Conservation (phyloP, 2,329 filamentous ascomycete species). For the Arthrobotrys pseudoclavata region DNA sequence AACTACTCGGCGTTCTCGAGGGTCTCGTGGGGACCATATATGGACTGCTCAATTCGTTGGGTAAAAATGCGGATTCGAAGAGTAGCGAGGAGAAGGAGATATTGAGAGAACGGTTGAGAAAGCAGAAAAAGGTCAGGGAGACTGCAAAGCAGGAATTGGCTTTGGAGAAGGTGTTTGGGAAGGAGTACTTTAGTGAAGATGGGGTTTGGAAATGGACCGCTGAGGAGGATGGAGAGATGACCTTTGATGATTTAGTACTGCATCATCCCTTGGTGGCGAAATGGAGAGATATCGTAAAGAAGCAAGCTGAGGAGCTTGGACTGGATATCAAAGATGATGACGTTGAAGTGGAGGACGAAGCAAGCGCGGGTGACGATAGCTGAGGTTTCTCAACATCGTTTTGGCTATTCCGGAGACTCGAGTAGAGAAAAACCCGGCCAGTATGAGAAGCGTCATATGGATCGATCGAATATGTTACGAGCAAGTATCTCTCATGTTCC, state of each 20-base stretch:
- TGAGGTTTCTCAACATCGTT: neutral
- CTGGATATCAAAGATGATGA: slow-evolving; percentile 64
- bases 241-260: slow-evolving; percentile 75
- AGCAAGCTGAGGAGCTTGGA: slow-evolving; percentile 67
- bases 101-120: slow-evolving; percentile 66
- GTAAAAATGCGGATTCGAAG: neutral
- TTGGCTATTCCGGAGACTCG: neutral
- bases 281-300: slow-evolving; percentile 71
- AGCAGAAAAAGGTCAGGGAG: slow-evolving; percentile 65
- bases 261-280: slow-evolving; percentile 77
- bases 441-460: neutral
- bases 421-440: neutral
- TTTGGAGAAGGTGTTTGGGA: slow-evolving; percentile 74
- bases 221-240: slow-evolving; percentile 67
- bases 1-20: slow-evolving; percentile 81
- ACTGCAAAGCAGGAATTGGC: slow-evolving; percentile 73
- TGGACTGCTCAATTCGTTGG: slow-evolving; percentile 41
- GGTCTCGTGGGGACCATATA: slow-evolving; percentile 73
- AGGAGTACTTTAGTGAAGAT: slow-evolving; percentile 77
- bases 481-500: neutral
- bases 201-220: slow-evolving; percentile 79
- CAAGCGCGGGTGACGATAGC: slow-evolving; percentile 16
- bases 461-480: neutral
- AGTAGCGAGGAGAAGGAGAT: slow-evolving; percentile 64
- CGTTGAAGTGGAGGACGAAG: slow-evolving; percentile 4